Base-by-base conservation (phyloP, 1,139 yeast species). In the Magnusiomyces magnusii region DNA sequence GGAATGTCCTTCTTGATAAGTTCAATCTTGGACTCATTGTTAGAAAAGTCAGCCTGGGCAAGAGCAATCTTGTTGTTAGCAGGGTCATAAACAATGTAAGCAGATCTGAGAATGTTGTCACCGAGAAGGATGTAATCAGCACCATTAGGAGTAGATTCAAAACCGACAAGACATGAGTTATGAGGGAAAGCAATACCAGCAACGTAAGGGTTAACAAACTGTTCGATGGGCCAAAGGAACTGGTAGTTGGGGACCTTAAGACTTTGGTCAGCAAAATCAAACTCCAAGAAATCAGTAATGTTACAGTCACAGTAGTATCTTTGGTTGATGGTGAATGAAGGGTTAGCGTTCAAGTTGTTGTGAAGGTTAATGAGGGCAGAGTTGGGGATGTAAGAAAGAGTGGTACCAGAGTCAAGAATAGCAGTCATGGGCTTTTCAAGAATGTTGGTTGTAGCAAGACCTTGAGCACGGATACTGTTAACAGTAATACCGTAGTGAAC, bases 361-460 rank as follows among this genome's bases (percentile, higher is more conserved):
- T 69, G 69, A 53, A 73, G 57, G 31, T 64, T 59, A 25, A 62
- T 66, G 17, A 81, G 70, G 28, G 80, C 66, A n/a, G 64, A 67
- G 1, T 66, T 56, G 24, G 89, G 87, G 1, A 84, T 69, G 63
- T 78, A 79, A 3, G 86, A 76, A 55, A 82, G 71, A 1, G 91
- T 82, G 9, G 91, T 80, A 53, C 93, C 93, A 1, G 89, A 80
- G 70, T 86, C 93, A 51, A 86, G 71, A 53, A 83, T 69, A 2
- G 84, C 87, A 1, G 81, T 74, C 51, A 62, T 55, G 66, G 71
- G 64, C 55, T 66, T 64, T 25, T 60, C 55, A 53, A 71, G 56
- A 24, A 73, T 69, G 47, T 71, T 70, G 42, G 73, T 70, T 2
- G 69, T 57, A 21, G 76, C 81, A 17, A 68, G 59, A 25, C 73